Evolutionary conservation across 2,329 filamentous ascomycete genomes (phyloP).

Genomic region (Penicillium thymicola): DNA sequence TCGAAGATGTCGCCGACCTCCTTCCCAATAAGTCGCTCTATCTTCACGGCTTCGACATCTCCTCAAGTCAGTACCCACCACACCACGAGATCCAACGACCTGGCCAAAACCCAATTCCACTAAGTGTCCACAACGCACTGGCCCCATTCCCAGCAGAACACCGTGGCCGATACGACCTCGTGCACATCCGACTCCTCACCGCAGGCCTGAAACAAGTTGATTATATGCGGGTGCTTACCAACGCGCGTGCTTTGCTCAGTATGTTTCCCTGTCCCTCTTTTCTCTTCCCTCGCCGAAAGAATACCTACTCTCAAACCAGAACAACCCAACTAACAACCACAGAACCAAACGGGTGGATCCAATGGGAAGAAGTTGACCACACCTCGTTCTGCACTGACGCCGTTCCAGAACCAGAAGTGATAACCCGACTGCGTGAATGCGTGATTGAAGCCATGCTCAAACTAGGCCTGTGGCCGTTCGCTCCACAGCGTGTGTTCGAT

Average conservation of each 20-base stretch:
- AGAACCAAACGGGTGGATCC: constrained; percentile 28
- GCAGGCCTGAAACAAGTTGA: constrained; percentile 26
- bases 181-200: constrained; percentile 29
- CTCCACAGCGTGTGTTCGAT: constrained; percentile 13
- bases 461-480: constrained; percentile 10
- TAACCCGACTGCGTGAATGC: constrained; percentile 7
- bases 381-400: constrained; percentile 16
- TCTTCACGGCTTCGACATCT: constrained; percentile 34
- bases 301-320: background rate
- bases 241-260: constrained; percentile 31
- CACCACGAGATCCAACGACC: constrained; percentile 14
- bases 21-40: constrained; percentile 9
- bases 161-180: constrained; percentile 29
- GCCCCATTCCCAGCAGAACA: constrained; percentile 28
- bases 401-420: constrained; percentile 4
- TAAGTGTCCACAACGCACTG: constrained; percentile 25
- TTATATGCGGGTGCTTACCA: constrained; percentile 20
- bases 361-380: constrained; percentile 28
- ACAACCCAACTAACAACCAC: background rate
- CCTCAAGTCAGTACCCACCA: constrained; percentile 26
- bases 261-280: background rate
- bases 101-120: background rate
- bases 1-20: constrained; percentile 15
- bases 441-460: constrained; percentile 13
- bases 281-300: background rate